Conservation (phyloP, 2,329 filamentous ascomycete genomes). For the Cladosporium sp. region DNA sequence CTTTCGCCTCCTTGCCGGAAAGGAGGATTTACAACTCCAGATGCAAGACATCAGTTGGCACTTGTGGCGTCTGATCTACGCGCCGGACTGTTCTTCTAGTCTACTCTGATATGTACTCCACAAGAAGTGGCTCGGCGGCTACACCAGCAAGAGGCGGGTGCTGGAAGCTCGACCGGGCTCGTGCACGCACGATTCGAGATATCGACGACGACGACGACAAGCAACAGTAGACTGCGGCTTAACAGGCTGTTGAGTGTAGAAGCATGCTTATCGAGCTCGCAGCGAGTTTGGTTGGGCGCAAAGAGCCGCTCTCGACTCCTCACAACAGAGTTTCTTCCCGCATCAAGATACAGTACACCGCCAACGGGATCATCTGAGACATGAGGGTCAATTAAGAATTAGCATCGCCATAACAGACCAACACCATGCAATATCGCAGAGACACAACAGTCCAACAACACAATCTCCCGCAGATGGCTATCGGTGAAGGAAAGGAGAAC, state of each 20-base stretch:
- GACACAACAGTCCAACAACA: background rate
- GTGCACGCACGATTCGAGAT: background rate
- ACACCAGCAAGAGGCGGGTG: background rate
- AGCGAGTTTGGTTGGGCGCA: background rate
- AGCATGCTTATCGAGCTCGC: background rate
- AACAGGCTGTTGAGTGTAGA: no score
- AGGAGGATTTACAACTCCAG: background rate
- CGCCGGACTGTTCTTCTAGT: background rate
- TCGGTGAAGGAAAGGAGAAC: background rate
- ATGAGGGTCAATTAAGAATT: constrained; percentile 10
- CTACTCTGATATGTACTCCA: background rate
- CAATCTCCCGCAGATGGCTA: background rate
- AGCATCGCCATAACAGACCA: constrained; percentile 9
- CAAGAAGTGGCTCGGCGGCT: background rate
- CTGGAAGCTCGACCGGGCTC: background rate
- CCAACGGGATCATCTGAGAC: background rate
- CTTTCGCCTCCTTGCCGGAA: background rate
- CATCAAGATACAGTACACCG: constrained; percentile 1
- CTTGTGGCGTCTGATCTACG: background rate
- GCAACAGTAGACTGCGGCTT: no score
- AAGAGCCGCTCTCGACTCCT: background rate
- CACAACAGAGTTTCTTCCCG: background rate
- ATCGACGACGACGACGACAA: no score
- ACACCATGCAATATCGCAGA: constrained; percentile 10
- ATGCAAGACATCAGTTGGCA: background rate